These are phyloP conservation scores for Penicillium arizonense DNA, from an alignment of 495 filamentous ascomycete species.

Conservation along the genomic window DNA sequence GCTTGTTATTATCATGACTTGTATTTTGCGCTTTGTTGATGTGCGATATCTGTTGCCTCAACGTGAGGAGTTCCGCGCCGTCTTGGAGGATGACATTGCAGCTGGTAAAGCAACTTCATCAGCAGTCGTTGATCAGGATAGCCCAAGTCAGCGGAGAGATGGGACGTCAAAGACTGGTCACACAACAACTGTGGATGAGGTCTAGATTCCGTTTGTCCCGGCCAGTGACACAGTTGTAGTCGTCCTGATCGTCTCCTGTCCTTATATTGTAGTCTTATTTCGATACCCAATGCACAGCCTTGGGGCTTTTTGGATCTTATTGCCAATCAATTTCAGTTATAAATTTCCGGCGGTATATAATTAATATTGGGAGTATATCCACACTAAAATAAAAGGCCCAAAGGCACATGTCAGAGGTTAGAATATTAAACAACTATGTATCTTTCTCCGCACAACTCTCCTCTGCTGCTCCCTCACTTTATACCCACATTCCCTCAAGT, in stretches of 20 bases:
- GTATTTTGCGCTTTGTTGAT: constrained; percentile 24
- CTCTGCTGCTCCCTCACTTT: neutral
- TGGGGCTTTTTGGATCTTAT: too few relatives aligned
- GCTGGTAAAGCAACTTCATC: constrained; percentile 12
- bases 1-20: constrained; percentile 31
- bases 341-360: neutral
- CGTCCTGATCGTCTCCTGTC: too few relatives aligned
- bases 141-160: neutral
- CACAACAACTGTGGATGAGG: neutral
- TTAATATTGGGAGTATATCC: neutral
- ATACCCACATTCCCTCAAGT: too few relatives aligned
- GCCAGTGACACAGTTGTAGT: too few relatives aligned
- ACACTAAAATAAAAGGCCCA: neutral
- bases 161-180: neutral
- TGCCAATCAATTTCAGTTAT: too few relatives aligned
- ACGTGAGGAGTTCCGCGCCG: constrained; percentile 22
- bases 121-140: neutral
- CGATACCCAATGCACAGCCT: neutral
- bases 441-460: neutral
- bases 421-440: neutral
- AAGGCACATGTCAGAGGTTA: neutral
- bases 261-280: neutral
- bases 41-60: constrained; percentile 26
- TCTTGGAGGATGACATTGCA: constrained; percentile 13
- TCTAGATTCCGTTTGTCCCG: neutral